These are phyloP conservation scores for Puccinia polysora DNA, from an alignment of 1,284 basidiomycete species.

Conservation along the genomic window DNA sequence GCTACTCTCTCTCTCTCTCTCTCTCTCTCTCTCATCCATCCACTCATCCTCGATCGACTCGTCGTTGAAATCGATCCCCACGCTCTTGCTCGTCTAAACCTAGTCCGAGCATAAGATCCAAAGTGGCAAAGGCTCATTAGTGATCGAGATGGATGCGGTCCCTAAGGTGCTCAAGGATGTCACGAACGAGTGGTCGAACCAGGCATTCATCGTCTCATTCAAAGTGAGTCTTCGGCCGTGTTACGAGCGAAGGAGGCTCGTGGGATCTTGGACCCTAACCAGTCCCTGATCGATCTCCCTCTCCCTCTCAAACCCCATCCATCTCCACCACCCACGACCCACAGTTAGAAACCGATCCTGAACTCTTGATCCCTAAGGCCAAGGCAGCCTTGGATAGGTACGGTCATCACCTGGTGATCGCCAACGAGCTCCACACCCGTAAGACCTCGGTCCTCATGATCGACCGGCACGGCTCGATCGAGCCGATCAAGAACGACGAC, in stretches of 20 bases:
- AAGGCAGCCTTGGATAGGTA: slow-evolving; percentile 80
- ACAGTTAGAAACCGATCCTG: slow-evolving; percentile 85
- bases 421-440: slow-evolving; percentile 81
- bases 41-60: too few relatives aligned
- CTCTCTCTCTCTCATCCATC: background rate
- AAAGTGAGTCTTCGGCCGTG: slow-evolving; percentile 68
- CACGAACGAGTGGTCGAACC: slow-evolving; percentile 86
- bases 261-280: too few relatives aligned
- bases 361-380: slow-evolving; percentile 83
- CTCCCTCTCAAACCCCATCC: too few relatives aligned
- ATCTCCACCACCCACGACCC: background rate
- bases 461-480: slow-evolving; percentile 48
- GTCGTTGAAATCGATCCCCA: too few relatives aligned
- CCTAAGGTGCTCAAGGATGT: slow-evolving; percentile 90
- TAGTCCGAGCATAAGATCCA: slow-evolving; percentile 98
- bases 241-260: too few relatives aligned
- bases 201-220: slow-evolving; percentile 91
- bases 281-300: too few relatives aligned
- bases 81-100: background rate
- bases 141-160: slow-evolving; percentile 97
- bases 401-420: slow-evolving; percentile 94
- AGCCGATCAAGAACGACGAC: slow-evolving; percentile 13
- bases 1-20: background rate
- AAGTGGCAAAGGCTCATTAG: slow-evolving; percentile 70
- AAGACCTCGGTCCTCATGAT: slow-evolving; percentile 92